Percentiles rank a stretch among this genome's conserved stretches.
These are phyloP conservation scores for Gastrolobium bilobum DNA, from an alignment of 306 rosid genomes.

Conservation along the genomic window DNA sequence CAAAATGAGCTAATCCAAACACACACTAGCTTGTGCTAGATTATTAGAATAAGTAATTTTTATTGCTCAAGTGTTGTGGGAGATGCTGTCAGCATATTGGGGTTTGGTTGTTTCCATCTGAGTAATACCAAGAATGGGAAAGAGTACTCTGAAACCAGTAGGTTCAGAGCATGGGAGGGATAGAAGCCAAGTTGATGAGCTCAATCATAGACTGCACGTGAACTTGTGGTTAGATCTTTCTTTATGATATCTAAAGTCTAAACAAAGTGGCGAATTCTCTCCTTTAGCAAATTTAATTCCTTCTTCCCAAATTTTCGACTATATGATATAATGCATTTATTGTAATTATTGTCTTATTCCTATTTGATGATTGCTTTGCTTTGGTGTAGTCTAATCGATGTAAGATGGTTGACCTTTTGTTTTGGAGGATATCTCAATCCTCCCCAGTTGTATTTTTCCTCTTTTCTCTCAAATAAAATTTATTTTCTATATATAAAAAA, in stretches of 20 bases:
- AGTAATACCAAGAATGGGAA: neutral
- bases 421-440: conserved; percentile 19
- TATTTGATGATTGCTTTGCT: conserved; percentile 13
- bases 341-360: neutral
- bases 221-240: neutral
- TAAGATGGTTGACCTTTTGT: conserved; percentile 4
- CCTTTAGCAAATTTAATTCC: conserved; percentile 1
- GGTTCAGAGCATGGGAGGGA: neutral
- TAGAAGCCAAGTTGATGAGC: conserved; percentile 16
- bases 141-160: neutral
- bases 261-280: neutral
- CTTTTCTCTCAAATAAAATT: neutral
- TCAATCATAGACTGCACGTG: neutral
- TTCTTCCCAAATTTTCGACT: neutral
- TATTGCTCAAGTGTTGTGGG: neutral
- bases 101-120: conserved; percentile 15
- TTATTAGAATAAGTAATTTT: neutral
- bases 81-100: neutral
- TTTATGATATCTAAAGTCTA: neutral
- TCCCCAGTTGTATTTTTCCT: neutral
- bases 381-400: neutral
- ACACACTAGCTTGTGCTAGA: neutral
- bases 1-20: neutral
- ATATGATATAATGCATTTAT: neutral
- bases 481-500: neutral